Base-by-base conservation (phyloP, 2,329 filamentous ascomycete species). In the Exserohilum turcica region DNA sequence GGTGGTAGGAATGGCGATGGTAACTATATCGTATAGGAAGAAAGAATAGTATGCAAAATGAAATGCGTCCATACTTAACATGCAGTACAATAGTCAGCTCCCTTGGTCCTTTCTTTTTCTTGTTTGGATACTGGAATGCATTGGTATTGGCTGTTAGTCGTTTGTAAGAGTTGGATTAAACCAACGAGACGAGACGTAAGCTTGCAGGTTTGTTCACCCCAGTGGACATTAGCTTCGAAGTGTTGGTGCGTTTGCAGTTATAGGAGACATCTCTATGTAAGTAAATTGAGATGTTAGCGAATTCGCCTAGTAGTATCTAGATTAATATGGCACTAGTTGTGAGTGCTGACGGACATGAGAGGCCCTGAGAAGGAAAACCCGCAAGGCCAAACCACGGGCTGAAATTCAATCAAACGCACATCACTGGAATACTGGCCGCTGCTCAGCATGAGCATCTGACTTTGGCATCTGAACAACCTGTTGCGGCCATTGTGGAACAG, bases 351-450 rank as follows among this genome's bases (percentile, higher is more conserved):
- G n/a, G 31, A 32, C 15, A n/a, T n/a, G 31, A 18, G 13, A 35
- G n/a, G 37, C 21, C 27, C 12, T n/a, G 21, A 21, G 16, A 18
- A 4, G 12, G 9, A 7, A 12, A 18, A 29, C 5, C 10, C 15
- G n/a, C 15, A 9, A 29, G 6, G 8, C 12, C n/a, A 44, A 19
- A 16, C 4, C 13, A 35, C 2, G 29, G 19, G 12, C 35, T 44
- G 4, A 9, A 7, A 33, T 27, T 24, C 21, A n/a, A 27, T 15
- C 5, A 33, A 5, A 31, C 9, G n/a, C 10, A 33, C 3, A 10
- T 54, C 28, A 52, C 42, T 40, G 32, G 7, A 39, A 49, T 2
- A 54, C 45, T 13, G 38, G 38, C 6, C 43, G 54, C 39, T 52
- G 52, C 13, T 48, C 49, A 32, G 45, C 32, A 8, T 42, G 32